These are phyloP conservation scores for Pythium apleroticum DNA, from an alignment of 352 stramenopile genomes.

Conservation along the genomic window DNA sequence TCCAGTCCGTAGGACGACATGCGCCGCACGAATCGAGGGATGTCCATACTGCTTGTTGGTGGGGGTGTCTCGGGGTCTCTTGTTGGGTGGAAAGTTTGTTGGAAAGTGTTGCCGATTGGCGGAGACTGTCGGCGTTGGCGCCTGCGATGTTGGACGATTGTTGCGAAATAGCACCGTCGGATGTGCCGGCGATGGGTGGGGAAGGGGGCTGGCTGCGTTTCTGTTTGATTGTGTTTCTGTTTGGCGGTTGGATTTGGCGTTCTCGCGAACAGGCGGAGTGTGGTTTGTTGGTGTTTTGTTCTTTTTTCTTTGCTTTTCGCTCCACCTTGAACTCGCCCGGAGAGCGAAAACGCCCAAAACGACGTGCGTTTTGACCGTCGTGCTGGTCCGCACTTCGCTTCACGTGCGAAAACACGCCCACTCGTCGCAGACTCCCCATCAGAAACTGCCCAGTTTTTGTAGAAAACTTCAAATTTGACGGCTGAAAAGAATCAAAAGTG, in stretches of 20 bases:
- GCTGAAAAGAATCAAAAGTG: not conserved
- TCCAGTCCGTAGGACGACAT: conserved; percentile 30
- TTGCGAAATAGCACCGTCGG: not conserved
- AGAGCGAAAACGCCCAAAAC: not conserved
- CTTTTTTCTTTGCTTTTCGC: not conserved
- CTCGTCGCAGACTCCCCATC: not conserved
- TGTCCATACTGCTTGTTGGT: conserved; percentile 31
- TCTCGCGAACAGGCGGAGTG: not conserved
- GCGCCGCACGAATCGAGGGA: conserved; percentile 39
- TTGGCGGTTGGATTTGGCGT: not conserved
- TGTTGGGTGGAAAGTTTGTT: not conserved
- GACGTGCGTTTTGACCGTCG: not conserved
- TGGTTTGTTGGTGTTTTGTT: not conserved
- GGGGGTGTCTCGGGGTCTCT: not conserved
- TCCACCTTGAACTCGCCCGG: not conserved
- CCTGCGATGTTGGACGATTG: not conserved
- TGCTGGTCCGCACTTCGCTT: conserved; percentile 3
- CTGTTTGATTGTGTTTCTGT: not conserved
- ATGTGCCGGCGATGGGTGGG: not conserved
- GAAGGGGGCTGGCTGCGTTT: not conserved
- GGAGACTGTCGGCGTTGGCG: not conserved
- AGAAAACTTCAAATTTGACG: not conserved
- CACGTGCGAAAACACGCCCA: conserved; percentile 1
- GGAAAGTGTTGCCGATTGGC: not conserved
- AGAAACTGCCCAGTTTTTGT: conserved; percentile 6